These are phyloP conservation scores for Ophiostoma sp. DNA, from an alignment of 2,329 filamentous ascomycete genomes.

Conservation along the genomic window DNA sequence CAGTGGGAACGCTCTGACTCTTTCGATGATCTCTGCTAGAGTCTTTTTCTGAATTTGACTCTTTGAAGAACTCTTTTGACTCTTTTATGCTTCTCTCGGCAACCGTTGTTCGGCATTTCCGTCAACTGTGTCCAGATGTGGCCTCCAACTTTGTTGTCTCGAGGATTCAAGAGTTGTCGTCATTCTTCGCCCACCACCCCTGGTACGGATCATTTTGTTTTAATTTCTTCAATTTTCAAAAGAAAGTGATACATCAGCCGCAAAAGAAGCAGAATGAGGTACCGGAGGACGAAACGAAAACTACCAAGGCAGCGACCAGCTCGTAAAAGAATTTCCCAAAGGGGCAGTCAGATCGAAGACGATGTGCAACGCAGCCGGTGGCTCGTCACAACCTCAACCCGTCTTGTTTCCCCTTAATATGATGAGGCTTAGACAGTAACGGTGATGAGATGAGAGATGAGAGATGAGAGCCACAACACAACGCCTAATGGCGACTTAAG, in stretches of 20 bases:
- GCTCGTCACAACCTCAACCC: background rate
- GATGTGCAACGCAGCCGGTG: background rate
- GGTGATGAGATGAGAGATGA: background rate
- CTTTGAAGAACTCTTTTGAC: background rate
- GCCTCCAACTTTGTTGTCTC: background rate
- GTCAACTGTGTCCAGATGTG: constrained; percentile 13
- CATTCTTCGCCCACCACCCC: background rate
- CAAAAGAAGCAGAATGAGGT: background rate
- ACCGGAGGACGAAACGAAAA: background rate
- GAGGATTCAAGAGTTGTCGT: constrained; percentile 7
- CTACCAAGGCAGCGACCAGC: background rate
- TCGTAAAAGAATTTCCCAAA: background rate
- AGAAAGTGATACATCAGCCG: background rate
- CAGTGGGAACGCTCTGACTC: constrained; percentile 1
- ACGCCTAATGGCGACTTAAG: background rate
- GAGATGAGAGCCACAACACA: background rate
- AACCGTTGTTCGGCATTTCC: background rate
- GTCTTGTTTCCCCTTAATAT: constrained; percentile 6
- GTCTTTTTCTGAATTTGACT: background rate
- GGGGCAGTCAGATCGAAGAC: background rate
- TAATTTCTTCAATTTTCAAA: background rate
- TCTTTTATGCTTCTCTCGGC: background rate
- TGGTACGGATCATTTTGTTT: background rate
- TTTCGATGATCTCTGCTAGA: background rate
- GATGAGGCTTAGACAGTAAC: constrained; percentile 17